Base-by-base conservation (phyloP, 768 basidiomycete species). In the Phlebiopsis flavidoalba region DNA sequence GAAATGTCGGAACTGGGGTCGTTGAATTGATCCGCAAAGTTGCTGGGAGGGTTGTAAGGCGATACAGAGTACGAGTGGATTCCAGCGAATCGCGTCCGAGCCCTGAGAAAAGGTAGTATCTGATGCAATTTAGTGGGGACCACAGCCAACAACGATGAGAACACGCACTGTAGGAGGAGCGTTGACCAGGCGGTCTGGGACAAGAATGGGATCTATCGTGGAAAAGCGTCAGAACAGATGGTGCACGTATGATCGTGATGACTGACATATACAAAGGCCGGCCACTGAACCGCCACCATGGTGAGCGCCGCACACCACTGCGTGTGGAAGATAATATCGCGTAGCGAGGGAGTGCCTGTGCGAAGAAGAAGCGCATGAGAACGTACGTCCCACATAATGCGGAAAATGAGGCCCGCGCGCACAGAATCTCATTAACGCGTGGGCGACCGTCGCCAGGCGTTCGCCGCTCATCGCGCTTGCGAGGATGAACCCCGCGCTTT, bases 251-350 rank as follows among this genome's bases (percentile, higher is more conserved):
- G 22, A 51, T 58, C 21, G 26, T 81, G 19, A 10, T 35, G 5
- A 64, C 89, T 65, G 67, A 95, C 95, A 98, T 62, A 89, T 62
- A 89, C 82, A 72, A 95, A 98, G 15, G 80, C 78, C 0, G 97
- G 96, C 96, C 96, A 99, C 70, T 92, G 82, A 21, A 98, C 93
- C 36, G 96, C 93, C 57, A 98, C 86, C 91, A 97, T 95, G 35
- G 86, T 86, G 14, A 99, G 77, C 35, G 88, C 83, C 45, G 92
- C 83, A 71, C 89, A 92, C 89, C 91, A 98, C 65, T 97, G 95
- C 0, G 95, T 91, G 68, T 95, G 93, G 72, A 93, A 90, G 53
- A 98, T 82, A 54, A 99, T 82, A 72, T 99, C 97, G 57, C 95
- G 80, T 75, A 95, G 76, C 6, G 93, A 93, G 1, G 97, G 96